Base-by-base conservation (phyloP, 139 green algal species). In the Dunaliella primolecta region DNA sequence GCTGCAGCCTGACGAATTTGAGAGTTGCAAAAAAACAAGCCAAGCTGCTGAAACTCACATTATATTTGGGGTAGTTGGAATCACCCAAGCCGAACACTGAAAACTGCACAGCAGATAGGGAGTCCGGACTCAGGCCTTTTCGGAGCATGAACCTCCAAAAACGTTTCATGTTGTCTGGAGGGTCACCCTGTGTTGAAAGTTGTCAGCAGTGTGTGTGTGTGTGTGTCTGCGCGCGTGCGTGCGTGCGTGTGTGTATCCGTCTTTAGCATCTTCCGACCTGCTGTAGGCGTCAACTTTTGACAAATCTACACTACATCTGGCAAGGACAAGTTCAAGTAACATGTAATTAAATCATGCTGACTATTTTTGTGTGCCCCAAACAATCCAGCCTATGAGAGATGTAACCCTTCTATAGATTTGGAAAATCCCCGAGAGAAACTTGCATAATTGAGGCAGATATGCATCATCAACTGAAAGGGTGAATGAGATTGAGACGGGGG, bases 71-170 rank as follows among this genome's bases (percentile, higher is more conserved):
- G 87, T 99, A 99, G 27, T 92, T 89, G 3, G 94, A 98, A 89
- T 99, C 97, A 0, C 97, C 97, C 27, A 99, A 89, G 0, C 97
- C 97, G 93, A 99, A 99, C 25, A 98, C 95, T 15, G 95, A 95
- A 31, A 86, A 93, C 7, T 33, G 23, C 36, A 94, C 29, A 3
- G 35, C 82, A 0, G 71, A 34, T 79, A 99, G 88, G 0, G 90
- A 94, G 79, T 94, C 87, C 0, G 90, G 36, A 15, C 93, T 88
- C 81, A 99, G 91, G 85, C 75, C 92, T 75, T 95, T 97, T 75
- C 95, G 92, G 81, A 98, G 92, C 80, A 99, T 93, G 85, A 96
- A 96, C 36, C 86, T 89, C 97, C 97, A 99, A 81, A 98, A 97
- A 7, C 75, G 82, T n/a, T 86, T 89, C 91, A 98, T 96, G 87